Evolutionary conservation across 192 early-diverging fungal species (phyloP), one percentile per base, ranked within the genome.

Genomic region (Phycomyces blakesleeanus): DNA sequence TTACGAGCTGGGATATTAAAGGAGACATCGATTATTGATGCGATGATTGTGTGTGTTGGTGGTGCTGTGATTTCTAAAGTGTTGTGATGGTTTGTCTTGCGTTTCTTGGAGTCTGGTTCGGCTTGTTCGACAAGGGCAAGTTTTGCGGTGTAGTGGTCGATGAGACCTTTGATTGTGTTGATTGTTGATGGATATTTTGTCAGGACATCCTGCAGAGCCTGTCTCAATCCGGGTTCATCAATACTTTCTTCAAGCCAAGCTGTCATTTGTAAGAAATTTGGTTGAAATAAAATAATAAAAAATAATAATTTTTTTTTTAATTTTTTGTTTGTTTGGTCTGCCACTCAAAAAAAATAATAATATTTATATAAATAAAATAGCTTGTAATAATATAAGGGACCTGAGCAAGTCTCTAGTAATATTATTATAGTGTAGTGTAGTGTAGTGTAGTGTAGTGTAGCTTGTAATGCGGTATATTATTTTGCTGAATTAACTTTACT

Each of bases 171-270:
- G 16, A 63, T 25, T 4, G 53, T 51, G 12, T 34, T 22, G 5
- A 11, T 21, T 9, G 34, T 63, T 2, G 61, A n/a, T 18, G 61
- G 61, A 41, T 40, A 40, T 4, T 12, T 24, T 24, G 37, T 11
- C 8, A 63, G 40, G 16, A 63, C 20, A 40, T 63, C 51, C 40
- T 39, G 18, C 5, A 63, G 21, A 9, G 61, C 29, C 8, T 63
- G n/a, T 54, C 34, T 34, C 53, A 63, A 40, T 39, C 39, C 39
- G 7, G 51, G 50, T 53, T 63, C 51, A 18, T 40, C 39, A 18
- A 63, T 27, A 53, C 24, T 63, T 7, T 63, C 51, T 41, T 25
- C 18, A 34, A 61, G 51, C 59, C 59, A 61, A 51, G 16, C 25
- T 51, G 50, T 37, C 59, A 61, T 61, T 56, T n/a, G n/a, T n/a